Conservation (phyloP, 2,329 filamentous ascomycete species). For the Hymenoscyphus salicellus region DNA sequence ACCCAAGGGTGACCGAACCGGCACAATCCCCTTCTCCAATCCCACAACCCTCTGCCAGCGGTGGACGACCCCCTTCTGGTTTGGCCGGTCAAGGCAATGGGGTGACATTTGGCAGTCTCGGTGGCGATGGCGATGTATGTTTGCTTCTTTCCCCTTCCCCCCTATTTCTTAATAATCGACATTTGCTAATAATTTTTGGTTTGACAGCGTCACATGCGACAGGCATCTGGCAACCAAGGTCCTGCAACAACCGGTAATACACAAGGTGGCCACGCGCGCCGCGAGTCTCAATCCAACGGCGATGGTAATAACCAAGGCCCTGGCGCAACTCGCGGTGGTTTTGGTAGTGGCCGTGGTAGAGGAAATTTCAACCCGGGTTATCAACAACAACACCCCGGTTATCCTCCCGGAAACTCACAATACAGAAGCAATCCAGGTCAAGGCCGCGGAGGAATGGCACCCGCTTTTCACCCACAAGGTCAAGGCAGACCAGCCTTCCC, state of each 20-base stretch:
- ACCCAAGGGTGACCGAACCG: conserved; percentile 77
- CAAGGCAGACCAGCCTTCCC: conserved; percentile 44
- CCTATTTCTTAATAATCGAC: conserved; percentile 25
- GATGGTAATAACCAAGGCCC: conserved; percentile 62
- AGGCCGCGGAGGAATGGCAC: conserved; percentile 49
- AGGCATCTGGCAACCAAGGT: conserved; percentile 60
- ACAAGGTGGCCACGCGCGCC: conserved; percentile 68
- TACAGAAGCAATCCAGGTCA: conserved; percentile 38
- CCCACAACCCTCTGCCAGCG: conserved; percentile 78
- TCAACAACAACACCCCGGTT: conserved; percentile 50
- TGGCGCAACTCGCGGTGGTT: conserved; percentile 51
- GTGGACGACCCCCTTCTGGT: conserved; percentile 75
- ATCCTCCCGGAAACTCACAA: conserved; percentile 45
- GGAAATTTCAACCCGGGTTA: conserved; percentile 54
- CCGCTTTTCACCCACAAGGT: conserved; percentile 42
- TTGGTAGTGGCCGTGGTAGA: conserved; percentile 55
- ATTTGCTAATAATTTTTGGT: conserved; percentile 29
- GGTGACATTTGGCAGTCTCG: conserved; percentile 79
- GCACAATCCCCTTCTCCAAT: conserved; percentile 90
- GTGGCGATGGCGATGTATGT: conserved; percentile 77
- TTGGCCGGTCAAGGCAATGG: conserved; percentile 68
- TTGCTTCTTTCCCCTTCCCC: conserved; percentile 22
- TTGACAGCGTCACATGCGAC: conserved; percentile 64
- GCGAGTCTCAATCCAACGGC: conserved; percentile 79
- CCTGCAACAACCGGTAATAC: conserved; percentile 60